Evolutionary conservation across 139 green algal genomes (phyloP).

Genomic region (Chlamydomonas sphaeroides): DNA sequence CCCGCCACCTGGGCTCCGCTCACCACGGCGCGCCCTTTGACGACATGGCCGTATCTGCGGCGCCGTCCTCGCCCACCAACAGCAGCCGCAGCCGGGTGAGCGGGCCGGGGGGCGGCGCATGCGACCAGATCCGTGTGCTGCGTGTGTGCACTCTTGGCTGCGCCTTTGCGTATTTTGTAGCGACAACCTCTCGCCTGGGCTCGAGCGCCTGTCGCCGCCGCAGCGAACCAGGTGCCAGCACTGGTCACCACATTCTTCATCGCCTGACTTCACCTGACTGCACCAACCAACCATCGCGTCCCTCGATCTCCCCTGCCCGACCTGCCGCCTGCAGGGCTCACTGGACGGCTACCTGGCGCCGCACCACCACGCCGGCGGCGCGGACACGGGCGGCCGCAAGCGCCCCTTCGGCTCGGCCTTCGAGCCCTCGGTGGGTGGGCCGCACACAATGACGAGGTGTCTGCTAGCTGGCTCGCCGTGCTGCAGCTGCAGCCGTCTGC

Average conservation of each 20-base stretch:
- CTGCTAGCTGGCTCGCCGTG: too few relatives aligned
- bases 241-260: neutral
- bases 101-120: too few relatives aligned
- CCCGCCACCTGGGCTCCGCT: neutral
- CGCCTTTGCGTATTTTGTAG: too few relatives aligned
- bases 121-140: too few relatives aligned
- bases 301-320: neutral
- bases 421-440: neutral
- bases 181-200: too few relatives aligned
- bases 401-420: slow-evolving; percentile 23
- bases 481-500: too few relatives aligned
- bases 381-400: neutral
- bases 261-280: neutral
- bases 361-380: neutral
- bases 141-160: too few relatives aligned
- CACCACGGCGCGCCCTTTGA: too few relatives aligned
- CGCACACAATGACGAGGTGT: too few relatives aligned
- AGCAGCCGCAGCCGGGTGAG: slow-evolving; percentile 15
- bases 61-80: slow-evolving; percentile 19
- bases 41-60: neutral
- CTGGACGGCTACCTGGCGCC: slow-evolving; percentile 37
- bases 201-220: too few relatives aligned
- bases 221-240: too few relatives aligned
- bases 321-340: slow-evolving; percentile 6
- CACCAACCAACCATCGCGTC: neutral